Conservation (phyloP, 2,329 filamentous ascomycete genomes). For the Coniochaeta sp. region DNA sequence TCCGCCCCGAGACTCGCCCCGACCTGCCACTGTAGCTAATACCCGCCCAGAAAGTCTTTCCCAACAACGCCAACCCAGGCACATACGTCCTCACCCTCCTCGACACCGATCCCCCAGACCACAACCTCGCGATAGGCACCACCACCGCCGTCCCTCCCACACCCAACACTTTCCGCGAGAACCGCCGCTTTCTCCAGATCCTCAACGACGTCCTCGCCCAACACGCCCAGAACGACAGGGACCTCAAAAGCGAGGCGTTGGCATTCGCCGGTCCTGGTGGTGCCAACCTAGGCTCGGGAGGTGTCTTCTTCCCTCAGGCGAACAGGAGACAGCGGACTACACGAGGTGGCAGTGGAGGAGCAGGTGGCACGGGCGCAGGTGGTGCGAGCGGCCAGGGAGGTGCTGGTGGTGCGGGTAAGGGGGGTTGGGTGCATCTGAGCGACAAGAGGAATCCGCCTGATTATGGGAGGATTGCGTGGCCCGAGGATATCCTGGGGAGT, state of each 20-base stretch:
- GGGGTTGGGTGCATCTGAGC: constrained; percentile 59
- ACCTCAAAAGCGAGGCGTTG: constrained; percentile 47
- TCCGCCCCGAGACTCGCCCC: neutral
- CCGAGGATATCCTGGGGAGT: constrained; percentile 64
- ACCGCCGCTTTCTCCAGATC: constrained; percentile 49
- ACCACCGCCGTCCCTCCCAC: constrained; percentile 54
- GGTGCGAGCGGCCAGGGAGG: constrained; percentile 53
- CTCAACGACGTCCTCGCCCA: constrained; percentile 49
- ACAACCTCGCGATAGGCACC: constrained; percentile 50
- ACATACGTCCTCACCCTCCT: constrained; percentile 54
- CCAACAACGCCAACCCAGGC: constrained; percentile 34
- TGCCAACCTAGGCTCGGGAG: constrained; percentile 43
- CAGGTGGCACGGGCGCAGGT: constrained; percentile 41
- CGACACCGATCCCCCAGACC: constrained; percentile 46
- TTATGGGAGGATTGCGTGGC: constrained; percentile 61
- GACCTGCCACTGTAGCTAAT: constrained; percentile 7
- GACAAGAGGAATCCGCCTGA: constrained; percentile 58
- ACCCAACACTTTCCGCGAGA: constrained; percentile 52
- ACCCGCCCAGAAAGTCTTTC: constrained; percentile 53
- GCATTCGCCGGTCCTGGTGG: constrained; percentile 54
- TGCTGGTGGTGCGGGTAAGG: constrained; percentile 50
- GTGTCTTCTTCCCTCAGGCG: constrained; percentile 40
- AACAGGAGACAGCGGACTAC: constrained; percentile 22
- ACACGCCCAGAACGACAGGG: constrained; percentile 50
- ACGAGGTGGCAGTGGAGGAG: constrained; percentile 31